phyloP scores from a whole-genome alignment of 2,329 filamentous ascomycete species.

The Fusarium fracticaudum region DNA sequence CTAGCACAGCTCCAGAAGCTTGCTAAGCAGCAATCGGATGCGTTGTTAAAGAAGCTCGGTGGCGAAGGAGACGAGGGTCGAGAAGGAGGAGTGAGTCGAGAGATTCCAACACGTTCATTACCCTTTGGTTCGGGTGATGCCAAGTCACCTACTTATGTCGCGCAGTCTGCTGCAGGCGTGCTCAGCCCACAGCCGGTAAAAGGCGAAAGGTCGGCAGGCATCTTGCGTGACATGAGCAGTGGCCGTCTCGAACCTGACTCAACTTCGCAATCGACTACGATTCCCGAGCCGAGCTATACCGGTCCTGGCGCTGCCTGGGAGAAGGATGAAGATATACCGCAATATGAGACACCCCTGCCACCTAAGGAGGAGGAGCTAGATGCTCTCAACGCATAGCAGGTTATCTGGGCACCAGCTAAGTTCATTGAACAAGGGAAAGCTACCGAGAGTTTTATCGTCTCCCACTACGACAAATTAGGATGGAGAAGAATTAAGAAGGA shows the following conservation, averaged over 20 bases:
- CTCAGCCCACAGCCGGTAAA: conserved; percentile 56
- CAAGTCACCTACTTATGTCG: conserved; percentile 42
- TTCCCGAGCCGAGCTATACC: conserved; percentile 58
- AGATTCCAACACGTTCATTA: conserved; percentile 60
- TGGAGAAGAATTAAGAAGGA: conserved; percentile 19
- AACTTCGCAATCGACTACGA: conserved; percentile 36
- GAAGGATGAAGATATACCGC: conserved; percentile 56
- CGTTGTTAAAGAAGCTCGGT: conserved; percentile 64
- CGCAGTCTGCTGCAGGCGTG: conserved; percentile 43
- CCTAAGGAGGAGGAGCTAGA: conserved; percentile 55
- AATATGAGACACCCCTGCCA: conserved; percentile 48
- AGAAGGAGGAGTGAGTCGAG: conserved; percentile 47
- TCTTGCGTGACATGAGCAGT: conserved; percentile 46
- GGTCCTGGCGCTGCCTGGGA: conserved; percentile 63
- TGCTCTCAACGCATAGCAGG: conserved; percentile 51
- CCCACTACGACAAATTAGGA: conserved; percentile 3
- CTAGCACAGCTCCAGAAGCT: conserved; percentile 75
- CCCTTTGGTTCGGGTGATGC: conserved; percentile 63
- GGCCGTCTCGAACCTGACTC: conserved; percentile 24
- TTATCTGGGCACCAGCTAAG: conserved; percentile 16
- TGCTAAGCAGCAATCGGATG: conserved; percentile 71
- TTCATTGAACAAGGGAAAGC: conserved; percentile 5
- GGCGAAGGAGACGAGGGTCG: conserved; percentile 42
- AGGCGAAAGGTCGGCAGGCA: conserved; percentile 49
- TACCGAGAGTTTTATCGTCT: conserved; percentile 2